Base-by-base conservation (phyloP, 768 basidiomycete species). In the Tephrocybe rancida region DNA sequence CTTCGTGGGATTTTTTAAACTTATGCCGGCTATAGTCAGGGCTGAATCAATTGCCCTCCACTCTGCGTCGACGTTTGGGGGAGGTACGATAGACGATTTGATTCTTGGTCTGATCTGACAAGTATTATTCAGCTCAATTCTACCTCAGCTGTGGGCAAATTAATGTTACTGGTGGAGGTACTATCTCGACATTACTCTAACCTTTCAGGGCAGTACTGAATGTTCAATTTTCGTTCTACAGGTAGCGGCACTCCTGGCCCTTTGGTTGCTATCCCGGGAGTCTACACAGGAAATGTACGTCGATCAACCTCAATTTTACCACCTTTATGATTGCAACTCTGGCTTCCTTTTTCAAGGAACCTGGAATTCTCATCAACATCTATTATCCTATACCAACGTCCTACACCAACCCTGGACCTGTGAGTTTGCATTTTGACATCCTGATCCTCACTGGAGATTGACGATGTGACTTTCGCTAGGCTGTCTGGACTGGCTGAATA, bases 41-140 rank as follows among this genome's bases (percentile, higher is more conserved):
- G 67, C 70, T 38, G 75, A 76, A 44, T 59, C 67, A 10, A 76
- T 77, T 50, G 75, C 75, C 46, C 60, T 77, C 44, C 76, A 77
- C 54, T 52, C 59, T 14, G 75, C 75, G 21, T 59, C 56, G 16
- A 65, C 61, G 3, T 72, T 61, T 53, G 67, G 66, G 16, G 75
- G 76, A 52, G 75, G 74, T 58, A 21, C 7, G 34, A 19, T 13
- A n/a, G 8, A 16, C 58, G 67, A 60, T 57, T 61, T 10, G 13
- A 45, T 24, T 7, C 18, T 3, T 6, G 11, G 18, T 22, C 18
- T n/a, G 3, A 3, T 5, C 16, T 37, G 4, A 16, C 35, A 41
- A 41, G 3, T 21, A 5, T 5, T 41, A 25, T 24, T 7, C 41
- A 69, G 69, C 67, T 16, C 69, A 69, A 61, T 70, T 70, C 56